Evolutionary conservation across 1,284 basidiomycete species (phyloP), one percentile per base, ranked within the genome.

Genomic region (Calocybe gambosa): DNA sequence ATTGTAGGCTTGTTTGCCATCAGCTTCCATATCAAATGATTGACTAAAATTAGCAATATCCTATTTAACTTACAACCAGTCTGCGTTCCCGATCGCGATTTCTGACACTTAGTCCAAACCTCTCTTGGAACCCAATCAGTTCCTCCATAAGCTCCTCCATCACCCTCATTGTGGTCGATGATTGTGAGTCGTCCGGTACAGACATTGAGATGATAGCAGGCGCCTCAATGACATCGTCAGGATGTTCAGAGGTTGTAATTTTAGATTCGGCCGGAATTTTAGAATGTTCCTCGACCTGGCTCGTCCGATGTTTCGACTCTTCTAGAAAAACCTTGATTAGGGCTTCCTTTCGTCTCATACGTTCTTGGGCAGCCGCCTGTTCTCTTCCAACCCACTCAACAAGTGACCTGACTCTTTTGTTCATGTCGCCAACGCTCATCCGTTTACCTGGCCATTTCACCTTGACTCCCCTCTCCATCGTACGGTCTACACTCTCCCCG

Each of bases 371-470:
- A 55, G 79, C 83, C 1, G 80, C 80, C 62, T 93, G 89, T 60
- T 89, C 85, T 50, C 89, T 75, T 35, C 85, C 87, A 10, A 93
- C 90, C 81, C 92, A 98, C 59, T 98, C 95, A 28, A 95, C 80
- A 48, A 98, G 77, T 46, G 87, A 82, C 38, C 92, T 77, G 16
- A 96, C 92, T 16, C 95, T 82, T 69, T 98, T 97, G 63, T 93
- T 89, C 92, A 99, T 96, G 62, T 99, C 95, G 15, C 84, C 86
- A 19, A 95, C 84, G 55, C 93, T 96, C 78, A 87, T 93, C 43
- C 95, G 78, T 65, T 96, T 95, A 52, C 82, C 80, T 0, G 95
- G 95, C 83, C 92, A 99, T 57, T 90, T 89, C 48, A 97, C 87
- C 63, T 92, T 89, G 19, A 93, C 91, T 1, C 93, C 89, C 34